Percentiles rank a stretch among this genome's conserved stretches.
These are phyloP conservation scores for Auriscalpium orientale DNA, from an alignment of 768 basidiomycete species.

Conservation along the genomic window DNA sequence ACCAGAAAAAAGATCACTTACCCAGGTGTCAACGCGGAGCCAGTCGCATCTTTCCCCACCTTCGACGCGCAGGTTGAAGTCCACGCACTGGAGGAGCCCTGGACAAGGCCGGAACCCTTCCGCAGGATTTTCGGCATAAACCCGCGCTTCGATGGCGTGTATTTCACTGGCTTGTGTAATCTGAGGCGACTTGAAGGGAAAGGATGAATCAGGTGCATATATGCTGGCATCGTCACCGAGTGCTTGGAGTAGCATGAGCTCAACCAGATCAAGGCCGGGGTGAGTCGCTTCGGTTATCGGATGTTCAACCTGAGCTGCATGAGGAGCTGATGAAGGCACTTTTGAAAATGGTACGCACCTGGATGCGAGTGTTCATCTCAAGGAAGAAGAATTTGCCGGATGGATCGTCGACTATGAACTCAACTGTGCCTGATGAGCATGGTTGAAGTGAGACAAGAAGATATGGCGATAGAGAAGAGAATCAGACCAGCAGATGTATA, in stretches of 20 bases:
- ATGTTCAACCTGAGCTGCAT: conserved; percentile 48
- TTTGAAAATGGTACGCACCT: conserved; percentile 25
- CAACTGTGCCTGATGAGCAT: conserved; percentile 45
- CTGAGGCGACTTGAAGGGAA: not conserved
- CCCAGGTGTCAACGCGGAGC: conserved; percentile 59
- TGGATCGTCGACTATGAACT: conserved; percentile 52
- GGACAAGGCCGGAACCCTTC: conserved; percentile 50
- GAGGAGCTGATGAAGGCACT: not conserved
- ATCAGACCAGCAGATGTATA: conserved; percentile 52
- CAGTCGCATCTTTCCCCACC: conserved; percentile 29
- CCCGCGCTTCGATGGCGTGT: conserved; percentile 48
- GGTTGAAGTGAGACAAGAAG: not conserved
- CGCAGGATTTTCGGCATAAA: conserved; percentile 59
- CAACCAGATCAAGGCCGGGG: conserved; percentile 52
- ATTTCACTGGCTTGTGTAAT: not conserved
- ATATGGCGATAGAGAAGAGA: not conserved
- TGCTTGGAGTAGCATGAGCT: conserved; percentile 57
- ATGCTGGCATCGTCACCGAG: conserved; percentile 30
- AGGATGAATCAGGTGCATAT: conserved; percentile 32
- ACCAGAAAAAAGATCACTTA: conserved; percentile 15
- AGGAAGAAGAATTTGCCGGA: conserved; percentile 56
- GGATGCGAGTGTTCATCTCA: conserved; percentile 66
- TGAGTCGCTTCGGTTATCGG: conserved; percentile 52
- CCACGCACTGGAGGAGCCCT: conserved; percentile 53
- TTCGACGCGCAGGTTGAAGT: conserved; percentile 15